These are phyloP conservation scores for Cladorrhinum samala DNA, from an alignment of 495 filamentous ascomycete species.

Conservation along the genomic window DNA sequence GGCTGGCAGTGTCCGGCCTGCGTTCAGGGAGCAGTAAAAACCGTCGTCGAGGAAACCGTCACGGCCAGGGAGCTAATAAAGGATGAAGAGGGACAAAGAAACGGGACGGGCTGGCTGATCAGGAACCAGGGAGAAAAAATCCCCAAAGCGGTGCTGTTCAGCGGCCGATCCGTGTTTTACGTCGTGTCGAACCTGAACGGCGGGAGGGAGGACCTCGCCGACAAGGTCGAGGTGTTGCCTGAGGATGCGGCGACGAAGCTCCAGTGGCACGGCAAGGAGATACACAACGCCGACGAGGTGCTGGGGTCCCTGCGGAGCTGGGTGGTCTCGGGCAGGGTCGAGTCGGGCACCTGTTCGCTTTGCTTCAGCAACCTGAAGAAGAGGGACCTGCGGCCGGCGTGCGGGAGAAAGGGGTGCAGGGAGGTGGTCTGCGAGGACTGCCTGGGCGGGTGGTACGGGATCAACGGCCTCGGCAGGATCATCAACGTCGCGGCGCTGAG, in stretches of 20 bases:
- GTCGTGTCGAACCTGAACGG: constrained; percentile 23
- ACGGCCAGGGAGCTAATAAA: constrained; percentile 21
- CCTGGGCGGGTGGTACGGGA: constrained; percentile 21
- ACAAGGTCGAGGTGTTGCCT: constrained; percentile 34
- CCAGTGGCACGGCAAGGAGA: constrained; percentile 30
- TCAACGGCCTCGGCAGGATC: constrained; percentile 23
- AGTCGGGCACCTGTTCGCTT: constrained; percentile 30
- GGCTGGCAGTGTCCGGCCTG: constrained; percentile 36
- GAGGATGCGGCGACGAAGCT: constrained; percentile 3
- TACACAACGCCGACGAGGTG: constrained; percentile 33
- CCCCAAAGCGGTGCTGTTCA: constrained; percentile 24
- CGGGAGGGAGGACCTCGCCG: constrained; percentile 23
- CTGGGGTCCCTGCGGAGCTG: constrained; percentile 26
- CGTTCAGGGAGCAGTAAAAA: constrained; percentile 16
- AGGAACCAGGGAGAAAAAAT: constrained; percentile 26
- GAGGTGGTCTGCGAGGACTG: constrained; percentile 20
- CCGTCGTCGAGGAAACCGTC: constrained; percentile 27
- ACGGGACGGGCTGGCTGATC: constrained; percentile 35
- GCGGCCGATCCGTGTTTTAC: constrained; percentile 32
- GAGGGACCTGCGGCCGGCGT: constrained; percentile 14
- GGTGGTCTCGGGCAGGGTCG: constrained; percentile 29
- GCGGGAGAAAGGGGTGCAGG: constrained; percentile 12
- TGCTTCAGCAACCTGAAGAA: constrained; percentile 34
- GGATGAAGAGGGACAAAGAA: constrained; percentile 16
- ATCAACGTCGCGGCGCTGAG: constrained; percentile 38